Evolutionary conservation across 2,329 filamentous ascomycete genomes (phyloP).

Genomic region (Cladosporium sp.): DNA sequence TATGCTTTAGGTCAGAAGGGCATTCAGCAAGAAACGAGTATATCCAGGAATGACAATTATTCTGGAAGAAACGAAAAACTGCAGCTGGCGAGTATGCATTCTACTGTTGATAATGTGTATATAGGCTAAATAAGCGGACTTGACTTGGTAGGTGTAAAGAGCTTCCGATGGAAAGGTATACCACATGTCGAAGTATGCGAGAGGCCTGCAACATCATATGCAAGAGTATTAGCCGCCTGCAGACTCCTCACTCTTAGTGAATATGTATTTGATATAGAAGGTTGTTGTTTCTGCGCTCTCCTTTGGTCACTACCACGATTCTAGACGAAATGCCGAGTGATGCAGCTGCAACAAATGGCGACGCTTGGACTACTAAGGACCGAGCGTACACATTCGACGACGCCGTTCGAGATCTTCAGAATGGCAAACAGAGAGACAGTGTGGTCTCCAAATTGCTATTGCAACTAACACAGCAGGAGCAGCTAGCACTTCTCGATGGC

Average conservation of each 20-base stretch:
- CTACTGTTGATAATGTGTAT: neutral
- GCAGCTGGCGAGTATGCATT: too few relatives aligned
- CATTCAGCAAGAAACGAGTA: too few relatives aligned
- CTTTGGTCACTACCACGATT: too few relatives aligned
- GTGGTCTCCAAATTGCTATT: neutral
- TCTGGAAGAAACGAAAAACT: too few relatives aligned
- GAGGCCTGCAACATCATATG: neutral
- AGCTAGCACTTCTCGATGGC: slow-evolving; percentile 13
- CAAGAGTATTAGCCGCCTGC: neutral
- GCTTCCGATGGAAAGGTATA: neutral
- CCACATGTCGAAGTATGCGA: neutral
- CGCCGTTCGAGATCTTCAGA: slow-evolving; percentile 1
- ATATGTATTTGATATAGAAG: too few relatives aligned
- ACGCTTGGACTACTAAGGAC: neutral
- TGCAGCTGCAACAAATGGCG: neutral
- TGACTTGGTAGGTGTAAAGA: neutral
- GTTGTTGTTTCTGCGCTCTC: too few relatives aligned
- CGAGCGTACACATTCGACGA: neutral
- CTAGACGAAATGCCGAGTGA: neutral
- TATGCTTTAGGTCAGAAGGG: too few relatives aligned
- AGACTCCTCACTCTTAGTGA: neutral
- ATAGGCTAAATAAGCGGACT: neutral
- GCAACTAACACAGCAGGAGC: neutral
- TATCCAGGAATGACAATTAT: too few relatives aligned
- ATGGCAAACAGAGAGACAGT: neutral